phyloP scores from a whole-genome alignment of 2,329 filamentous ascomycete genomes.

The Aspergillus sp. region DNA sequence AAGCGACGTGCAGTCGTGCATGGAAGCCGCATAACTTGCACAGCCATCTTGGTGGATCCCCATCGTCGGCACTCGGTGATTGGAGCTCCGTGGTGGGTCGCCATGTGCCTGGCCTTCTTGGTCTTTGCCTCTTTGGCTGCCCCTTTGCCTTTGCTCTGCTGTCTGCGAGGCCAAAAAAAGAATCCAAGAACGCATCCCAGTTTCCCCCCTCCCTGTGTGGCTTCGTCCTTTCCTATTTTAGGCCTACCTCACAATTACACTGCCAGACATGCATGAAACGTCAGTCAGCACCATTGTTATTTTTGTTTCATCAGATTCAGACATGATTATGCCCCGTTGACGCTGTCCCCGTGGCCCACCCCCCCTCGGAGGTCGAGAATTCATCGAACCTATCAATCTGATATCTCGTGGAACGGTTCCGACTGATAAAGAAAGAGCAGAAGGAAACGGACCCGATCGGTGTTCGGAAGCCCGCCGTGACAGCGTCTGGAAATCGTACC shows the following conservation, averaged over 20 bases:
- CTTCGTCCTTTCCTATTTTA: too few relatives aligned
- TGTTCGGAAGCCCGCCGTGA: neutral
- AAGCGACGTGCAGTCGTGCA: neutral
- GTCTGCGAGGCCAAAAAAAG: too few relatives aligned
- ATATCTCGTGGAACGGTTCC: neutral
- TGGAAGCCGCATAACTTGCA: neutral
- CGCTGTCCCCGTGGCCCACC: neutral
- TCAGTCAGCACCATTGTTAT: neutral
- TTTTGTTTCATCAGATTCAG: neutral
- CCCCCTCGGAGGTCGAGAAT: neutral
- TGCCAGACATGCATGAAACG: neutral
- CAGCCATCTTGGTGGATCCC: neutral
- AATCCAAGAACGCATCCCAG: too few relatives aligned
- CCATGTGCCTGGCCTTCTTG: neutral
- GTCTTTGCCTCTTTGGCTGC: neutral
- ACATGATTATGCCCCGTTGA: neutral
- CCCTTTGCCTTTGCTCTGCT: too few relatives aligned
- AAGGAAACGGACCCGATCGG: neutral
- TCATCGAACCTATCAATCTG: neutral
- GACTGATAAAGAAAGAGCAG: neutral
- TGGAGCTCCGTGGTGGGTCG: neutral
- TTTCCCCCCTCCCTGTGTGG: too few relatives aligned
- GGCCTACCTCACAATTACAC: too few relatives aligned
- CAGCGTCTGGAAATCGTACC: neutral
- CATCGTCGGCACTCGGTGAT: neutral